Percentiles rank a stretch among this genome's conserved stretches.
Conservation (phyloP, 805 yeast genomes). For the Candida ipomoeae region DNA sequence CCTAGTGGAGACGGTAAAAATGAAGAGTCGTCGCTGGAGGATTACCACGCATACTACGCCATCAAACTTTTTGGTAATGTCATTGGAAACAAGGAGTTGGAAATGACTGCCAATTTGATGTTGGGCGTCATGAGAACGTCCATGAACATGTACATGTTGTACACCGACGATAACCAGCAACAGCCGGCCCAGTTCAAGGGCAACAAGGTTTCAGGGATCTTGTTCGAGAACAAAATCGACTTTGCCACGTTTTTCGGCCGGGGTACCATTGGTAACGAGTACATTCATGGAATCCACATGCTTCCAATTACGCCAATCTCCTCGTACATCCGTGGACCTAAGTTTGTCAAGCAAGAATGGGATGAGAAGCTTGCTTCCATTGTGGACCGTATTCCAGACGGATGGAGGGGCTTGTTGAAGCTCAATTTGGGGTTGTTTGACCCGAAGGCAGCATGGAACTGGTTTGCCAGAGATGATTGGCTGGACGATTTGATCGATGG, state of each 20-base stretch:
- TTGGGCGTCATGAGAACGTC: slow-evolving; percentile 55
- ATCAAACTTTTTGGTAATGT: slow-evolving; percentile 62
- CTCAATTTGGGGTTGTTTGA: slow-evolving; percentile 72
- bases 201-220: slow-evolving; percentile 69
- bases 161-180: slow-evolving; percentile 47
- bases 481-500: slow-evolving; percentile 58
- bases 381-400: slow-evolving; percentile 50
- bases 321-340: slow-evolving; percentile 51
- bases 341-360: slow-evolving; percentile 65
- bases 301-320: slow-evolving; percentile 69
- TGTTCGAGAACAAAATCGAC: slow-evolving; percentile 69
- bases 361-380: slow-evolving; percentile 43
- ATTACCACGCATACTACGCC: slow-evolving; percentile 67
- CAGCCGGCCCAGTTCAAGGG: slow-evolving; percentile 53
- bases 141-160: slow-evolving; percentile 54
- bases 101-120: slow-evolving; percentile 54
- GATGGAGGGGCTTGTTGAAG: slow-evolving; percentile 72
- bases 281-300: slow-evolving; percentile 77
- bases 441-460: slow-evolving; percentile 48
- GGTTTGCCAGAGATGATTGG: slow-evolving; percentile 50
- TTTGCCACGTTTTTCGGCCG: slow-evolving; percentile 74
- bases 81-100: slow-evolving; percentile 49
- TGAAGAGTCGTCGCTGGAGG: slow-evolving; percentile 72
- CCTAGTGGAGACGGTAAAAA: slow-evolving; percentile 73
- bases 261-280: slow-evolving; percentile 52